Conservation (phyloP, 2,329 filamentous ascomycete genomes). For the Talaromyces sp. region DNA sequence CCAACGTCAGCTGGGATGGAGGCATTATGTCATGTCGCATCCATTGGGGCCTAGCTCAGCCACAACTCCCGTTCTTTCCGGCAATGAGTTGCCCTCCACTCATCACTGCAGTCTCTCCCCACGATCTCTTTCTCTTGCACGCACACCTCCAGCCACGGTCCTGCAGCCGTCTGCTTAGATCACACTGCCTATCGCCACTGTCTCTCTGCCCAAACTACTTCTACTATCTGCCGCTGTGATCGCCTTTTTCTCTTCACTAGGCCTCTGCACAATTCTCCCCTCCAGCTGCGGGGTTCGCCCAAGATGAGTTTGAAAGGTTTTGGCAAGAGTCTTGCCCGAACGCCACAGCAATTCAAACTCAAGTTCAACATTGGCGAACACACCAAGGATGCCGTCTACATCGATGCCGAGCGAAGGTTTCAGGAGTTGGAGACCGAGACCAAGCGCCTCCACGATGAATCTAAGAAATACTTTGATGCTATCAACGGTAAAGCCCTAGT, state of each 20-base stretch:
- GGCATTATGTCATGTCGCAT: conserved; percentile 8
- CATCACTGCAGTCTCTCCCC: background rate
- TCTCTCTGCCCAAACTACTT: background rate
- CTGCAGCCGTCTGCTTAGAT: background rate
- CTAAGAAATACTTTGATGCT: conserved; percentile 92
- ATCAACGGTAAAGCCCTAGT: conserved; percentile 64
- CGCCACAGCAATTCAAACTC: conserved; percentile 85
- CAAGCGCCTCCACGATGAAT: conserved; percentile 94
- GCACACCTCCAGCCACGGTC: background rate
- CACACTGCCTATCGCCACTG: background rate
- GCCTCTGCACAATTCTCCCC: background rate
- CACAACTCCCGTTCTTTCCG: conserved; percentile 2
- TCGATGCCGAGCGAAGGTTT: conserved; percentile 90
- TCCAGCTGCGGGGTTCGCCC: conserved; percentile 10
- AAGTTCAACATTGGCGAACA: conserved; percentile 94
- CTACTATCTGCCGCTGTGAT: background rate
- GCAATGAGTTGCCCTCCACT: background rate
- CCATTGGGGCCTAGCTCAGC: conserved; percentile 5
- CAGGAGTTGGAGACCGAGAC: conserved; percentile 92
- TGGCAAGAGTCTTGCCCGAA: conserved; percentile 80
- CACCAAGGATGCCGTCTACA: conserved; percentile 91
- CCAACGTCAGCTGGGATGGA: background rate
- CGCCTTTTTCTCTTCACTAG: background rate
- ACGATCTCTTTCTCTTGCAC: background rate
- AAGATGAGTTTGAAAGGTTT: conserved; percentile 96